phyloP scores from a whole-genome alignment of 495 filamentous ascomycete species.

The Hypoxylon rickii region DNA sequence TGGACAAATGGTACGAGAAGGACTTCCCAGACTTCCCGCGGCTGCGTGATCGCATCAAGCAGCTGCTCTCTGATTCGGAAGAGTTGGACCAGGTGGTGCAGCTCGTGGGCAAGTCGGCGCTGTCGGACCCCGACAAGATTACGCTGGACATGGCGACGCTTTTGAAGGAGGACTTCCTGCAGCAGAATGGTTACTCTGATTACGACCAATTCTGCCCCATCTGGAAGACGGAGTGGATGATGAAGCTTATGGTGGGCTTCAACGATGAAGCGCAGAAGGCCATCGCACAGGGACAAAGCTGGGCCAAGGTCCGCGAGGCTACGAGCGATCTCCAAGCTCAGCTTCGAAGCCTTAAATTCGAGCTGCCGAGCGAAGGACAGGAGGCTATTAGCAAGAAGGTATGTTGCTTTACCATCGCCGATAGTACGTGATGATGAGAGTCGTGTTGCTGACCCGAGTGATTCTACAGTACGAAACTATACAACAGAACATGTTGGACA shows the following conservation, averaged over 20 bases:
- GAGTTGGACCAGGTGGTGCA: slow-evolving; percentile 99
- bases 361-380: slow-evolving; percentile 79
- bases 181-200: slow-evolving; percentile 98
- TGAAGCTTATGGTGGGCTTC: slow-evolving; percentile 98
- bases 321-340: slow-evolving; percentile 83
- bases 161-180: slow-evolving; percentile 98
- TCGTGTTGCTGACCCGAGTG: slow-evolving; percentile 13
- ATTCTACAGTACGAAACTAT: slow-evolving; percentile 79
- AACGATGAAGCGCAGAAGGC: slow-evolving; percentile 98
- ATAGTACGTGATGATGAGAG: too few species aligned
- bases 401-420: slow-evolving; percentile 24
- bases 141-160: slow-evolving; percentile 89
- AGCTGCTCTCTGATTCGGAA: slow-evolving; percentile 91
- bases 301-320: slow-evolving; percentile 88
- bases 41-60: slow-evolving; percentile 87
- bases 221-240: slow-evolving; percentile 99
- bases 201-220: slow-evolving; percentile 99
- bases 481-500: slow-evolving; percentile 87
- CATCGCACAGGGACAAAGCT: slow-evolving; percentile 83
- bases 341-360: slow-evolving; percentile 93
- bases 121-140: slow-evolving; percentile 98
- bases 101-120: slow-evolving; percentile 93
- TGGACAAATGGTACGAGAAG: slow-evolving; percentile 93
- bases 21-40: slow-evolving; percentile 92
- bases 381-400: slow-evolving; percentile 79